phyloP scores from a whole-genome alignment of 2,329 filamentous ascomycete species.

The Trichoderma sp. region DNA sequence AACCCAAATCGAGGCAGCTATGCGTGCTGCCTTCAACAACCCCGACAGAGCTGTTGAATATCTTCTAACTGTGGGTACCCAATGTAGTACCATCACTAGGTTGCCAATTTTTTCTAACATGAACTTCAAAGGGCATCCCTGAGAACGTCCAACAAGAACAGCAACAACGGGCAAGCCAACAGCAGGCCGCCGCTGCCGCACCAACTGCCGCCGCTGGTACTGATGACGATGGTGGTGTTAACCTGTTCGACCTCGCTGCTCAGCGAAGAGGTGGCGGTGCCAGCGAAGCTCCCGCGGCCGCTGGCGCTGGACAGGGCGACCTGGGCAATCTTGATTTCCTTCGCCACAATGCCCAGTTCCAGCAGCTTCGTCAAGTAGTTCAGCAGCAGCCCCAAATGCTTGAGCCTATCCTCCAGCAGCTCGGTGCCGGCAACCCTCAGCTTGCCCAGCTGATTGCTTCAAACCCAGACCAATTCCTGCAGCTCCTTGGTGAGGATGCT shows the following conservation, averaged over 20 bases:
- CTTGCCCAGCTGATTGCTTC: slow-evolving; percentile 88
- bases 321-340: slow-evolving; percentile 88
- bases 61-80: slow-evolving; percentile 72
- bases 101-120: slow-evolving; percentile 19
- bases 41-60: slow-evolving; percentile 97
- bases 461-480: slow-evolving; percentile 91
- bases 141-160: slow-evolving; percentile 77
- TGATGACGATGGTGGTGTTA: slow-evolving; percentile 70
- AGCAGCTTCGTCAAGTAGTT: slow-evolving; percentile 94
- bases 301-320: slow-evolving; percentile 53
- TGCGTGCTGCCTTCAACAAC: slow-evolving; percentile 96
- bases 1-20: slow-evolving; percentile 84
- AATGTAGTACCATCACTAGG: not conserved
- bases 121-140: slow-evolving; percentile 73
- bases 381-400: slow-evolving; percentile 99
- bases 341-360: slow-evolving; percentile 94
- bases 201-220: slow-evolving; percentile 45
- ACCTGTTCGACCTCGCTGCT: slow-evolving; percentile 91
- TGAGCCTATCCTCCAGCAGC: slow-evolving; percentile 94
- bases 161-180: slow-evolving; percentile 45
- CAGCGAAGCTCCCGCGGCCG: slow-evolving; percentile 51
- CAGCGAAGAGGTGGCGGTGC: slow-evolving; percentile 60
- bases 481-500: slow-evolving; percentile 82
- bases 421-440: slow-evolving; percentile 91
- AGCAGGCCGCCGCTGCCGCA: slow-evolving; percentile 40